These are phyloP conservation scores for Pseudopithomyces chartarum DNA, from an alignment of 2,329 filamentous ascomycete genomes.

Conservation along the genomic window DNA sequence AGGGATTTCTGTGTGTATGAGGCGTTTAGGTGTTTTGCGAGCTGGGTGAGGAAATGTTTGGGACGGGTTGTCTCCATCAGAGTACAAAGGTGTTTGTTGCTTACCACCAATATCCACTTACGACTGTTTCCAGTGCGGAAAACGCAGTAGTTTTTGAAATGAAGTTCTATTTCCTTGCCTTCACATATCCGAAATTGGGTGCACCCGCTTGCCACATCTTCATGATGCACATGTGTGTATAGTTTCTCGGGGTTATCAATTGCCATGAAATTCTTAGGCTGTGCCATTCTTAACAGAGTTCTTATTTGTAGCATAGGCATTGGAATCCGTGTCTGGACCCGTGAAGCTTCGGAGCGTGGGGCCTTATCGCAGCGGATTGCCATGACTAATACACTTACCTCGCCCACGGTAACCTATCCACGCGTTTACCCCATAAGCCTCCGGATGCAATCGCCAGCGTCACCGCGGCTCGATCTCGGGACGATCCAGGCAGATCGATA, in stretches of 20 bases:
- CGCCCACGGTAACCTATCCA: not conserved
- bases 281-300: no score
- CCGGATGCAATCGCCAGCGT: not conserved
- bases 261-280: no score
- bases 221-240: not conserved
- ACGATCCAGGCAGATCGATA: not conserved
- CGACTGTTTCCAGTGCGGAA: not conserved
- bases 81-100: constrained; percentile 1
- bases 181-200: not conserved
- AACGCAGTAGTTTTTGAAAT: not conserved
- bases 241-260: no score
- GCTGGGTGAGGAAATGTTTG: not conserved
- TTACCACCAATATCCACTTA: constrained; percentile 6
- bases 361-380: not conserved
- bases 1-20: not conserved
- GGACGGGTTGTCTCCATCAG: not conserved
- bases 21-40: constrained; percentile 3
- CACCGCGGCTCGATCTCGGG: not conserved
- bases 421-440: not conserved
- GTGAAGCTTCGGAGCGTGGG: not conserved
- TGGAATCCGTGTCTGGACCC: not conserved
- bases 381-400: constrained; percentile 5
- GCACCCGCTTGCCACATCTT: not conserved
- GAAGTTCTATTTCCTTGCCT: not conserved
- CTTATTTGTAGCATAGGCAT: no score